Conservation (phyloP, 441 rosid species). For the Gossypium schwendimanii region DNA sequence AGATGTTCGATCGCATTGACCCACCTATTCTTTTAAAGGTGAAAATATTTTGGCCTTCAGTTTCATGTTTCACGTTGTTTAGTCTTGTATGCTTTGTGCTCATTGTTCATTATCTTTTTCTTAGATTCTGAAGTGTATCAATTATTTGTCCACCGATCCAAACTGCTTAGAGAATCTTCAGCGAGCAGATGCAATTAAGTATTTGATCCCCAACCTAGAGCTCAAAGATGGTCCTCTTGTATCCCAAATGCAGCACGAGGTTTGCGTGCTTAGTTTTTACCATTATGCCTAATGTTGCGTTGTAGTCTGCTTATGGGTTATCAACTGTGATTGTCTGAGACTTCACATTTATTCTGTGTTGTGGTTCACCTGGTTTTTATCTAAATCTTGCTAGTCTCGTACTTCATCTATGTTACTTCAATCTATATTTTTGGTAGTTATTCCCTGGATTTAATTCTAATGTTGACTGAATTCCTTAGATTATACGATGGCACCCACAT, state of each 20-base stretch:
- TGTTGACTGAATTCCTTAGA: not conserved
- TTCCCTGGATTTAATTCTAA: not conserved
- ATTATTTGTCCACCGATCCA: slow-evolving; percentile 82
- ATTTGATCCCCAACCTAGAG: slow-evolving; percentile 89
- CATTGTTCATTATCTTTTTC: slow-evolving; percentile 17
- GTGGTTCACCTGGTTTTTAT: not conserved
- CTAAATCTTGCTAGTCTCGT: not conserved
- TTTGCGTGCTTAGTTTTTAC: slow-evolving; percentile 20
- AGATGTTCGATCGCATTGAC: slow-evolving; percentile 84
- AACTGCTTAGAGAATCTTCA: slow-evolving; percentile 97
- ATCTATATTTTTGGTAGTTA: not conserved
- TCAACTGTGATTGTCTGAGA: not conserved
- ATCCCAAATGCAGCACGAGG: slow-evolving; percentile 74
- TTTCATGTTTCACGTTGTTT: slow-evolving; percentile 6
- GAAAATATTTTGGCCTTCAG: slow-evolving; percentile 11
- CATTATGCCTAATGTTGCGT: not conserved
- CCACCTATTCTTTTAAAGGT: slow-evolving; percentile 89
- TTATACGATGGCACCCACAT: not conserved
- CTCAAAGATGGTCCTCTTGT: slow-evolving; percentile 82
- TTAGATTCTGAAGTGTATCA: slow-evolving; percentile 76
- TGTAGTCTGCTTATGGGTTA: not conserved
- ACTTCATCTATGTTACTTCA: not conserved
- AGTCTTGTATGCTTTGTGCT: slow-evolving; percentile 6
- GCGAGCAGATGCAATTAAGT: slow-evolving; percentile 93
- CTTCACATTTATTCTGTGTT: not conserved